These are phyloP conservation scores for Penicillium atrosanguineum DNA, from an alignment of 495 filamentous ascomycete species.

Conservation along the genomic window DNA sequence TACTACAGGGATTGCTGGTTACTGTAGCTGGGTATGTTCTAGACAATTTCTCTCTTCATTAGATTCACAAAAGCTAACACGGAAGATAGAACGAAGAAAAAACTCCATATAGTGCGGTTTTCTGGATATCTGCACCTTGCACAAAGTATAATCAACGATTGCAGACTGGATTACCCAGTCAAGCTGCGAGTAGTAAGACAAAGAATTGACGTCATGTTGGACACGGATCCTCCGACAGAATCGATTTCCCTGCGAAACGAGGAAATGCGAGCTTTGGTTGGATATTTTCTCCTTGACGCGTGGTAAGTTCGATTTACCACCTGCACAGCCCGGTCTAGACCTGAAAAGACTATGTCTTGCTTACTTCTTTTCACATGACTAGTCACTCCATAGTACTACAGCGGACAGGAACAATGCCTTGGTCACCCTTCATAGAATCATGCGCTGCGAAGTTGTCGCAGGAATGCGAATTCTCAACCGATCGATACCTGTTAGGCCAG, in stretches of 20 bases:
- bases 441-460: conserved; percentile 11
- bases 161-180: no score
- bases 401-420: conserved; percentile 11
- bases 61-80: conserved; percentile 1
- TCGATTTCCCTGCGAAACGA: conserved; percentile 4
- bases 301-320: conserved; percentile 9
- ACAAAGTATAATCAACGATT: no score
- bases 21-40: conserved; percentile 13
- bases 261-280: conserved; percentile 14
- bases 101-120: neutral
- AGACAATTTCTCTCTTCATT: conserved; percentile 2
- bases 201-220: no score
- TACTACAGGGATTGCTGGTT: conserved; percentile 12
- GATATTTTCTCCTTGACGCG: conserved; percentile 12
- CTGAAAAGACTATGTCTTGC: conserved; percentile 1
- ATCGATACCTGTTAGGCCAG: conserved; percentile 12
- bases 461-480: conserved; percentile 13
- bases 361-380: neutral
- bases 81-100: conserved; percentile 11
- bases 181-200: neutral
- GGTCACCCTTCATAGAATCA: conserved; percentile 18
- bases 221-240: neutral
- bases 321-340: neutral
- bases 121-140: no score
- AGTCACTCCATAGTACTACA: conserved; percentile 9